These are phyloP conservation scores for Anastatica hierochuntica DNA, from an alignment of 345 rosid genomes.

Conservation along the genomic window DNA sequence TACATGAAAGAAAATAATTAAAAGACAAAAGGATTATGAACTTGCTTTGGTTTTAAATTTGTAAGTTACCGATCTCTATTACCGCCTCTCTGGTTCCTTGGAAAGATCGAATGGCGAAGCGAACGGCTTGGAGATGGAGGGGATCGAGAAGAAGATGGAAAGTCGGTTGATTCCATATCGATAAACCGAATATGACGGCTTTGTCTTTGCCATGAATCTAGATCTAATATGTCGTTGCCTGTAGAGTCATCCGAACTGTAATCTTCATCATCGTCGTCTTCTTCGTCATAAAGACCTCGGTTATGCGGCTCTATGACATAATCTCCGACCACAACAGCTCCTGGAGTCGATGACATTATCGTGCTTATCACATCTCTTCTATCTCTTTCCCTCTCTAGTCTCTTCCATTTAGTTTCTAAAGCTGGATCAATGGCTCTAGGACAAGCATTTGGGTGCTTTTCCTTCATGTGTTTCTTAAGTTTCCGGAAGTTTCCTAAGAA, in stretches of 20 bases:
- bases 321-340: constrained; percentile 75
- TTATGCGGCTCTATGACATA: constrained; percentile 69
- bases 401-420: constrained; percentile 67
- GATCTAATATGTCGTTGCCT: constrained; percentile 30
- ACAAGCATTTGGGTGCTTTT: constrained; percentile 62
- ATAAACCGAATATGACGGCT: constrained; percentile 29
- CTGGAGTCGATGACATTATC: constrained; percentile 64
- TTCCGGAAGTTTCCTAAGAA: constrained; percentile 53
- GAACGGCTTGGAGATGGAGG: constrained; percentile 27
- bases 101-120: constrained; percentile 30
- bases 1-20: constrained; percentile 12
- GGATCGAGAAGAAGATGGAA: constrained; percentile 27
- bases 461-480: constrained; percentile 70
- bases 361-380: constrained; percentile 64
- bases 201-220: constrained; percentile 34
- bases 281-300: constrained; percentile 30
- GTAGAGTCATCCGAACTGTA: constrained; percentile 55
- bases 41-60: no score
- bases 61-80: constrained; percentile 30
- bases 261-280: constrained; percentile 30
- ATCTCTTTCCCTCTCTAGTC: constrained; percentile 57
- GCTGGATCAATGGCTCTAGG: constrained; percentile 75
- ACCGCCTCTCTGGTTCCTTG: constrained; percentile 43
- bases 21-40: neutral
- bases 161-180: constrained; percentile 36